These are phyloP conservation scores for Puccinellia tenuiflora DNA, from an alignment of 176 grass and related monocot genomes.

Conservation along the genomic window DNA sequence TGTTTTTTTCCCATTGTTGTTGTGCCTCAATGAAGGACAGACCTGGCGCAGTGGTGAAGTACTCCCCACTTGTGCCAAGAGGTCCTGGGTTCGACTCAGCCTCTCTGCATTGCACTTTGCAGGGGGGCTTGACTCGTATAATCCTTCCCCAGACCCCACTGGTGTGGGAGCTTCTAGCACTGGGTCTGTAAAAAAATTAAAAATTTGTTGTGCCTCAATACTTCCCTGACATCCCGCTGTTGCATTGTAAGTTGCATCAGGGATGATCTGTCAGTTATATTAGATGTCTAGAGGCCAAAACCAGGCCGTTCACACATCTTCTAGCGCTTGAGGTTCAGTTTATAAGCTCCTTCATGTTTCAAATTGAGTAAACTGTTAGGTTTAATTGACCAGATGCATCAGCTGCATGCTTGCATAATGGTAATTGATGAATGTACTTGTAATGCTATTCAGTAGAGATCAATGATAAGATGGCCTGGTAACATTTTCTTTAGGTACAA, in stretches of 20 bases:
- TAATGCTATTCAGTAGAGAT: not conserved
- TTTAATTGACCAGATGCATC: not conserved
- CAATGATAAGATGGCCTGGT: not conserved
- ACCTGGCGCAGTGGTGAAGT: no score
- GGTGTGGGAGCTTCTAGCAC: no score
- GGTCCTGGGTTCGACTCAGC: no score
- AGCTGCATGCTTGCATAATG: not conserved
- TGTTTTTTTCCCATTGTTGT: no score
- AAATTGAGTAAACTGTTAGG: not conserved
- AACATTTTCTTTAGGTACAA: constrained; percentile 62
- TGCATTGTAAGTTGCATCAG: not conserved
- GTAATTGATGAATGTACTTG: not conserved
- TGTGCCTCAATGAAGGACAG: no score
- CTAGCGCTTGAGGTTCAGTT: not conserved
- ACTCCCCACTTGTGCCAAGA: no score
- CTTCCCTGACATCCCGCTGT: not conserved
- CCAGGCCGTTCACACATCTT: not conserved
- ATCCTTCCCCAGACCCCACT: no score
- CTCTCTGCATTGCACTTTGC: no score
- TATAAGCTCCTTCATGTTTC: not conserved
- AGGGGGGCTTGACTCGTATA: no score
- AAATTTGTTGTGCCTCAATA: no score
- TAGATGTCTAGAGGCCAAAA: not conserved
- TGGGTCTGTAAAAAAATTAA: no score
- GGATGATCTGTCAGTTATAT: not conserved